Conservation (phyloP, 768 basidiomycete species). For the Erythrobasidium yunnanense region DNA sequence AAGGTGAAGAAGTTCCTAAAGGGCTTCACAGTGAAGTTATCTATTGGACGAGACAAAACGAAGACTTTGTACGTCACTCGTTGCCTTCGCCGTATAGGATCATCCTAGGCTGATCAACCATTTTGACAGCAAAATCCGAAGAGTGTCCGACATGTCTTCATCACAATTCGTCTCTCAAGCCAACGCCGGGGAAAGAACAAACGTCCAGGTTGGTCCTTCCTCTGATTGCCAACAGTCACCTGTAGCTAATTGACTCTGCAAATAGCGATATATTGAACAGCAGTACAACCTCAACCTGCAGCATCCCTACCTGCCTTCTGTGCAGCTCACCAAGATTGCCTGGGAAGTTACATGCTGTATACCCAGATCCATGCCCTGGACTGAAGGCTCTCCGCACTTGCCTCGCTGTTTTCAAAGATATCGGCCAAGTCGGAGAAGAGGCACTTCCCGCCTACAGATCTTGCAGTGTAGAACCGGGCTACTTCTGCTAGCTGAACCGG, state of each 20-base stretch:
- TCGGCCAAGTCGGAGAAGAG: too few species aligned
- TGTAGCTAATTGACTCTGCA: neutral
- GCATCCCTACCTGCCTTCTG: conserved; percentile 10
- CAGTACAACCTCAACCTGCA: neutral
- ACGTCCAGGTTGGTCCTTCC: neutral
- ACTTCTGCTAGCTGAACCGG: too few species aligned
- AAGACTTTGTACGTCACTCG: neutral
- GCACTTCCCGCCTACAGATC: too few species aligned
- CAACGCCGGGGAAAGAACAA: neutral
- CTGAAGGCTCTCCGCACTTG: too few species aligned
- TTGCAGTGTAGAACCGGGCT: too few species aligned
- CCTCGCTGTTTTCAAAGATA: too few species aligned
- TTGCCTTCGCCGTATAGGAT: too few species aligned
- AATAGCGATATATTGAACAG: conserved; percentile 3
- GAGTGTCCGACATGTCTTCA: neutral
- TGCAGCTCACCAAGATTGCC: conserved; percentile 24
- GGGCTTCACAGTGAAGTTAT: neutral
- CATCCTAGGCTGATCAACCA: too few species aligned
- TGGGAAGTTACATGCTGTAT: conserved; percentile 7
- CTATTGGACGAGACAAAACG: neutral
- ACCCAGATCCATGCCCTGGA: too few species aligned
- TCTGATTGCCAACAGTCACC: neutral
- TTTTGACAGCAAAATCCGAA: conserved; percentile 8
- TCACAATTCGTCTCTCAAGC: neutral
- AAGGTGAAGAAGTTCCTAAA: neutral